Percentiles rank a stretch among this genome's conserved stretches.
These are phyloP conservation scores for Tetracladium maxilliforme DNA, from an alignment of 2,329 filamentous ascomycete species.

Conservation along the genomic window DNA sequence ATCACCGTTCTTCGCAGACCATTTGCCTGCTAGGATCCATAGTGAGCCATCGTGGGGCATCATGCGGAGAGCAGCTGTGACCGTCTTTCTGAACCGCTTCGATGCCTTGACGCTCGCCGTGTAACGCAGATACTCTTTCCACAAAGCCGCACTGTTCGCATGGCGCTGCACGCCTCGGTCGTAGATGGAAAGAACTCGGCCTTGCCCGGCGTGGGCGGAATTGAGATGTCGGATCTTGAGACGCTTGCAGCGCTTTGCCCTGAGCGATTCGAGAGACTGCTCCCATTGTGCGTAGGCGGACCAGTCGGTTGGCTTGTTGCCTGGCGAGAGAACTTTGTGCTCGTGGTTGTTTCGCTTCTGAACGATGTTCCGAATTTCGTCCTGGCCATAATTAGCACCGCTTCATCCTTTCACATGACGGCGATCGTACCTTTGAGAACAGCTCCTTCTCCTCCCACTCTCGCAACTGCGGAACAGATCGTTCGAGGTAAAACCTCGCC, in stretches of 20 bases:
- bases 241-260: constrained; percentile 69
- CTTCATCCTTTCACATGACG: constrained; percentile 1
- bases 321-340: constrained; percentile 74
- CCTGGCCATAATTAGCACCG: constrained; percentile 27
- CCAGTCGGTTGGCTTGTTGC: constrained; percentile 64
- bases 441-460: constrained; percentile 87
- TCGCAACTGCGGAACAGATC: constrained; percentile 79
- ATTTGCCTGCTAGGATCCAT: constrained; percentile 74
- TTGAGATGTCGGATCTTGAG: constrained; percentile 58
- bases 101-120: constrained; percentile 52
- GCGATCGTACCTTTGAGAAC: constrained; percentile 53
- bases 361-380: constrained; percentile 81
- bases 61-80: constrained; percentile 61
- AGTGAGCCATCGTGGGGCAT: constrained; percentile 72
- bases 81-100: constrained; percentile 48
- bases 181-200: constrained; percentile 77
- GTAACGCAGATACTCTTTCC: constrained; percentile 83
- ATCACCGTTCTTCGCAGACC: constrained; percentile 66
- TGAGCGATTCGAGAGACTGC: constrained; percentile 55
- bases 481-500: constrained; percentile 87
- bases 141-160: constrained; percentile 65
- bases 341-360: constrained; percentile 88
- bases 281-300: constrained; percentile 69
- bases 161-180: constrained; percentile 78
- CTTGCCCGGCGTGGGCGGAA: constrained; percentile 57